phyloP scores from a whole-genome alignment of 148 eudicot genomes.

The Gaultheria prostrata region DNA sequence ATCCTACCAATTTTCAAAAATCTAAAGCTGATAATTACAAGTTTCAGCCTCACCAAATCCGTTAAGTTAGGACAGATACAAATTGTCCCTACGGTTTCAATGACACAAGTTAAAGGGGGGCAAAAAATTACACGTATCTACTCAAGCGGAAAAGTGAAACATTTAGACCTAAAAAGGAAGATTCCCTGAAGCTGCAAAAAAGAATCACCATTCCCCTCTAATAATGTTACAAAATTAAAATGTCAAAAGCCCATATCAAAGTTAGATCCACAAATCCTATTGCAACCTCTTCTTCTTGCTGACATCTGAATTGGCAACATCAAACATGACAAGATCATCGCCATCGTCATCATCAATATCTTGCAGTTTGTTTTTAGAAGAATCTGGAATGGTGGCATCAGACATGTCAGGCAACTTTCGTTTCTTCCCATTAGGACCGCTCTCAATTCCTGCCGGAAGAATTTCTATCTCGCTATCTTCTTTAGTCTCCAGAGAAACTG shows the following conservation, averaged over 20 bases:
- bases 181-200: slow-evolving; percentile 22
- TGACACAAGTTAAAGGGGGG: slow-evolving; percentile 8
- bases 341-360: slow-evolving; percentile 37
- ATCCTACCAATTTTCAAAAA: not conserved
- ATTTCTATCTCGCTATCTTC: slow-evolving; percentile 36
- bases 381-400: slow-evolving; percentile 21
- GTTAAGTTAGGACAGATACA: slow-evolving; percentile 20
- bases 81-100: slow-evolving; percentile 13
- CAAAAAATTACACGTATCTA: slow-evolving; percentile 19
- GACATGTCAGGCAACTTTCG: slow-evolving; percentile 57
- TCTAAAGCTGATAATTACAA: slow-evolving; percentile 18
- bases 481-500: slow-evolving; percentile 27
- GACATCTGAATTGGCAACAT: slow-evolving; percentile 38
- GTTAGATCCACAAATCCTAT: slow-evolving; percentile 19
- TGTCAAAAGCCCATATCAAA: slow-evolving; percentile 11
- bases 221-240: slow-evolving; percentile 31
- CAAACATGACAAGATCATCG: slow-evolving; percentile 53
- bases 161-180: not conserved
- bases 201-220: slow-evolving; percentile 31
- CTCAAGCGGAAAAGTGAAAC: not conserved
- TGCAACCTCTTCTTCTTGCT: slow-evolving; percentile 50
- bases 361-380: slow-evolving; percentile 33
- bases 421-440: slow-evolving; percentile 45
- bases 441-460: slow-evolving; percentile 10
- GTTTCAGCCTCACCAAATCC: not conserved